Evolutionary conservation across 257 asterid genomes (phyloP).

Genomic region (Osmanthus fragrans): DNA sequence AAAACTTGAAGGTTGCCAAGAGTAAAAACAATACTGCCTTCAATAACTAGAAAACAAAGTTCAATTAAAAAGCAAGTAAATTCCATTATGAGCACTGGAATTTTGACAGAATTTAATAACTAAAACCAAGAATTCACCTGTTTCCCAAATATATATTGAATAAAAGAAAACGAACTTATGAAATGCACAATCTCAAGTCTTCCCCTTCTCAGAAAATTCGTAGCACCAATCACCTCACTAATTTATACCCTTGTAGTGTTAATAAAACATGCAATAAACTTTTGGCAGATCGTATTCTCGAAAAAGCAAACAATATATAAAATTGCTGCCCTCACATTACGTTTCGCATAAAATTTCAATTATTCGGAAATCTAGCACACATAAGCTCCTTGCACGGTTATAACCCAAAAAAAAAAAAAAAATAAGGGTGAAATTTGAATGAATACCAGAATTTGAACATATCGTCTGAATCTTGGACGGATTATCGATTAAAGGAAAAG

Average conservation of each 20-base stretch:
- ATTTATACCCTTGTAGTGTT: slow-evolving; percentile 9
- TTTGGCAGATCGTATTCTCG: background rate
- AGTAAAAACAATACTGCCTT: background rate
- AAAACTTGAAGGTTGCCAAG: background rate
- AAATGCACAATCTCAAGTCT: background rate
- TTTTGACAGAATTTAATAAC: background rate
- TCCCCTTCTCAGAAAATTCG: background rate
- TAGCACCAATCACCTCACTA: slow-evolving; percentile 11
- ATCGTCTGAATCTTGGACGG: slow-evolving; percentile 13
- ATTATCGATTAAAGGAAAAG: background rate
- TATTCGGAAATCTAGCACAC: background rate
- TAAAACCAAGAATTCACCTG: background rate
- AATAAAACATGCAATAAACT: background rate
- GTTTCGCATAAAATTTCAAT: background rate
- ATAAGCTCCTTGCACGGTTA: too few relatives aligned
- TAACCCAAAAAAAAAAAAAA: background rate
- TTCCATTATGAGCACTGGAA: too few relatives aligned
- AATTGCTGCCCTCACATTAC: background rate
- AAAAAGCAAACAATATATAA: background rate
- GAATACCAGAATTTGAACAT: slow-evolving; percentile 59
- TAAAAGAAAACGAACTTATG: background rate
- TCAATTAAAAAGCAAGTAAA: background rate
- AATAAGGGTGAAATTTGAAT: background rate
- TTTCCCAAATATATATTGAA: background rate
- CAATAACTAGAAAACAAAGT: background rate